These are phyloP conservation scores for Pestalotiopsis sp. DNA, from an alignment of 2,329 filamentous ascomycete species.

Conservation along the genomic window DNA sequence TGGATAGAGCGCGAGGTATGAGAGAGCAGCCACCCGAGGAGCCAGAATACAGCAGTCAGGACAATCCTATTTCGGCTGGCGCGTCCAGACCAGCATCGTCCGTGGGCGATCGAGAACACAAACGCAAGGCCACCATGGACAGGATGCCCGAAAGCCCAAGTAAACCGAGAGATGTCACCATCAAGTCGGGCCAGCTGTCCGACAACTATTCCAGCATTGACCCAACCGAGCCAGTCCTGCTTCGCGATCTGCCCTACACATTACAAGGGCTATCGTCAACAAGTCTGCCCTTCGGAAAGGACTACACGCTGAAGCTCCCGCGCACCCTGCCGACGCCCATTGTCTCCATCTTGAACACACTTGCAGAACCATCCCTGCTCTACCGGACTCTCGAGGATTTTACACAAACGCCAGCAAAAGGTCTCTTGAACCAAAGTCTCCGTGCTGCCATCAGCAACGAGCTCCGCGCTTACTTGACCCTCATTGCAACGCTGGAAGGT, in stretches of 20 bases:
- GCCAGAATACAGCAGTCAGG: conserved; percentile 1
- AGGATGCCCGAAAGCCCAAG: conserved; percentile 21
- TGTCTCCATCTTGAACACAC: conserved; percentile 81
- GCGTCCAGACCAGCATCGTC: conserved; percentile 17
- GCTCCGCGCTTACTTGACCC: conserved; percentile 83
- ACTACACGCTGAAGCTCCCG: conserved; percentile 75
- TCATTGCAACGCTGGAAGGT: conserved; percentile 89
- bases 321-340: conserved; percentile 80
- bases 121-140: conserved; percentile 24
- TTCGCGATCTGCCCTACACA: conserved; percentile 87
- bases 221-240: conserved; percentile 66
- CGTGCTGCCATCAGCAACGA: conserved; percentile 84
- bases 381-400: conserved; percentile 82
- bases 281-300: conserved; percentile 74
- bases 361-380: conserved; percentile 92
- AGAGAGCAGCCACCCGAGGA: conserved; percentile 6
- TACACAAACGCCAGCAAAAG: conserved; percentile 78
- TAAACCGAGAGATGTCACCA: conserved; percentile 49
- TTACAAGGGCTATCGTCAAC: conserved; percentile 89
- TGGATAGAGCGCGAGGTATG: conserved; percentile 1
- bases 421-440: conserved; percentile 89
- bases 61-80: conserved; percentile 20
- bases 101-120: conserved; percentile 25
- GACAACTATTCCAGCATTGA: conserved; percentile 59
- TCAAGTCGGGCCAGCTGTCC: conserved; percentile 60